A percentile compares a stretch with the other conserved stretches of the same genome.
phyloP scores from a whole-genome alignment of 345 rosid genomes.

The Cardamine chenopodiifolia region DNA sequence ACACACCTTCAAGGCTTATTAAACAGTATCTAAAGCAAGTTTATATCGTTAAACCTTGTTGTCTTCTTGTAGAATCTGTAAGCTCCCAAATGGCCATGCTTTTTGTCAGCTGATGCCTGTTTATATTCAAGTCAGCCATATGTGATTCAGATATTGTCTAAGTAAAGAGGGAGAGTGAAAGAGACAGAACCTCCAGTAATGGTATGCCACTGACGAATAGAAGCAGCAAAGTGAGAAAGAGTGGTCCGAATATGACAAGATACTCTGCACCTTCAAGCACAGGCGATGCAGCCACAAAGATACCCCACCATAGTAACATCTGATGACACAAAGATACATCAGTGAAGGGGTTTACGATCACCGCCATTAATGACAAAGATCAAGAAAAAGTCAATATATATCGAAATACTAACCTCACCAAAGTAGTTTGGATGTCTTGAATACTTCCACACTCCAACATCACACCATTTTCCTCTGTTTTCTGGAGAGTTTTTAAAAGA shows the following conservation, averaged over 20 bases:
- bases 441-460: constrained; percentile 78
- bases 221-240: constrained; percentile 79
- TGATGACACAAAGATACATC: constrained; percentile 33
- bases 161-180: background rate
- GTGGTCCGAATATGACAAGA: constrained; percentile 82
- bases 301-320: constrained; percentile 93
- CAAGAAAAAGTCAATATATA: background rate
- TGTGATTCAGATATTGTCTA: background rate
- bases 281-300: constrained; percentile 75
- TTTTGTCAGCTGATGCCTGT: constrained; percentile 88
- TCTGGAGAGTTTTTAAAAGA: constrained; percentile 75
- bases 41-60: constrained; percentile 57
- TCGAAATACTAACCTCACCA: constrained; percentile 67
- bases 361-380: background rate
- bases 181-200: constrained; percentile 73
- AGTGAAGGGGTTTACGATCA: background rate
- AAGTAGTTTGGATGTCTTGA: constrained; percentile 92
- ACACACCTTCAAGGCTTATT: background rate
- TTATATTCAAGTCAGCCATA: constrained; percentile 5
- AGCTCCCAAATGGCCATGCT: constrained; percentile 61
- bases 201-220: constrained; percentile 91
- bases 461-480: constrained; percentile 89
- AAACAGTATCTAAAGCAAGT: background rate
- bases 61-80: constrained; percentile 68
- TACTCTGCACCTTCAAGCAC: constrained; percentile 80